A percentile compares a stretch with the other conserved stretches of the same genome.
These are phyloP conservation scores for Wickerhamomyces bisporus DNA, from an alignment of 805 yeast species.

Conservation along the genomic window DNA sequence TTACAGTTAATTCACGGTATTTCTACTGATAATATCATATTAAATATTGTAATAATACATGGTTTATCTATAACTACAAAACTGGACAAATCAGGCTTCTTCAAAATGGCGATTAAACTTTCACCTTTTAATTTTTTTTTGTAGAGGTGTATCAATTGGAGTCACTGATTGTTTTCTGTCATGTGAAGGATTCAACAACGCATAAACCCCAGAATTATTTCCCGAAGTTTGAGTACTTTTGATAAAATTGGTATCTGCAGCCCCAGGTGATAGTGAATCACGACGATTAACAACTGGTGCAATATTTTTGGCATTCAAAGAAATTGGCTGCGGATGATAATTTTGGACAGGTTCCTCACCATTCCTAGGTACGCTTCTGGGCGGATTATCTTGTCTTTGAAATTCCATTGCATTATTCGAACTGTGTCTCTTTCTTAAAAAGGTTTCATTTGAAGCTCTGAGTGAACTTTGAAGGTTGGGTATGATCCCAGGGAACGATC, in stretches of 20 bases:
- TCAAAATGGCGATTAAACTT: too few species aligned
- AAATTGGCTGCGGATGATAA: constrained; percentile 2
- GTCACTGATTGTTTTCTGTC: constrained; percentile 15
- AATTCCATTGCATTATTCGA: constrained; percentile 17
- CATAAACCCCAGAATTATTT: constrained; percentile 20
- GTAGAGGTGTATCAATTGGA: constrained; percentile 1
- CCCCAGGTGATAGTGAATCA: constrained; percentile 2
- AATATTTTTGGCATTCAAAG: neutral
- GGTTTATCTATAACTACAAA: too few species aligned
- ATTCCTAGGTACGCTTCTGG: constrained; percentile 18
- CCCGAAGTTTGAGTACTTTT: too few species aligned
- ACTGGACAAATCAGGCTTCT: too few species aligned
- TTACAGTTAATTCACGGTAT: too few species aligned
- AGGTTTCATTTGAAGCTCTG: constrained; percentile 7
- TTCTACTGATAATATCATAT: too few species aligned
- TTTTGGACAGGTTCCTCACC: neutral
- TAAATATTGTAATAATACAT: too few species aligned
- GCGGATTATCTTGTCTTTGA: constrained; percentile 14
- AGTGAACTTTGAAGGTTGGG: constrained; percentile 14
- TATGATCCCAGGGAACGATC: constrained; percentile 18
- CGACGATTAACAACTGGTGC: neutral
- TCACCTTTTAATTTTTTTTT: constrained; percentile 1
- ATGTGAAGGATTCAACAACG: constrained; percentile 23
- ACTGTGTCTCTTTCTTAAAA: constrained; percentile 19
- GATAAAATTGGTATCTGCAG: constrained; percentile 1